Base-by-base conservation (phyloP, 257 asterid species). In the Plantago ovata region DNA sequence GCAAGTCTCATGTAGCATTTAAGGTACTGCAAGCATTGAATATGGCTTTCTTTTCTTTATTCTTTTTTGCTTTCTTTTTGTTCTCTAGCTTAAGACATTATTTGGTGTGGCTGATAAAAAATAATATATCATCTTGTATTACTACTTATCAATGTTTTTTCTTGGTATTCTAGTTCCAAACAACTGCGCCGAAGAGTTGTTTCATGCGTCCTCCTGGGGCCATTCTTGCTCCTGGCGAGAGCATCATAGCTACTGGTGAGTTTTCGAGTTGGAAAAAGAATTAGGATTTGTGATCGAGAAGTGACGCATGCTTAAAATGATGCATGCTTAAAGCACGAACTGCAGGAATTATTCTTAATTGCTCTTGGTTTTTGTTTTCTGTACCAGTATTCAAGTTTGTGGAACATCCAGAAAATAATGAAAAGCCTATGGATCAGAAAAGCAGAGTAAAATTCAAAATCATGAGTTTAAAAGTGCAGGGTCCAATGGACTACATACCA, bases 191-290 rank as follows among this genome's bases (percentile, higher is more conserved):
- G 23, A 93, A 89, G 70, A 89, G 97, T 65, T 93, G 97, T 81
- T 93, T 85, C 77, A 86, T 93, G 97, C 95, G 95, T 55, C 96
- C 98, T 71, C 97, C 97, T 46, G 95, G 96, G 8, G 94, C 94
- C 67, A 77, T 93, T 69, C 95, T 86, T 70, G 70, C 95, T 68
- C 97, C 98, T 38, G 95, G 98, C 63, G 91, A 92, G 82, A 85
- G 81, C 67, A 68, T 88, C 53, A 81, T 88, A 68, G 97, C 98
- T 65, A 82, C 97, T 10, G 97, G 97, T 93, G 78, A 78, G 57
- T 57, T 60, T 72, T 50, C 58, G 32, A 33, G 7, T 54, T 6
- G 41, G 16, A 44, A 49, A 13, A 19, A 38, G 36, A 44, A 43
- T 12, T 13, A 46, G 64, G 24, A 24, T 54, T 42, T 10, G 38